These are phyloP conservation scores for Paecilomyces fulvus DNA, from an alignment of 2,329 filamentous ascomycete genomes.

Conservation along the genomic window DNA sequence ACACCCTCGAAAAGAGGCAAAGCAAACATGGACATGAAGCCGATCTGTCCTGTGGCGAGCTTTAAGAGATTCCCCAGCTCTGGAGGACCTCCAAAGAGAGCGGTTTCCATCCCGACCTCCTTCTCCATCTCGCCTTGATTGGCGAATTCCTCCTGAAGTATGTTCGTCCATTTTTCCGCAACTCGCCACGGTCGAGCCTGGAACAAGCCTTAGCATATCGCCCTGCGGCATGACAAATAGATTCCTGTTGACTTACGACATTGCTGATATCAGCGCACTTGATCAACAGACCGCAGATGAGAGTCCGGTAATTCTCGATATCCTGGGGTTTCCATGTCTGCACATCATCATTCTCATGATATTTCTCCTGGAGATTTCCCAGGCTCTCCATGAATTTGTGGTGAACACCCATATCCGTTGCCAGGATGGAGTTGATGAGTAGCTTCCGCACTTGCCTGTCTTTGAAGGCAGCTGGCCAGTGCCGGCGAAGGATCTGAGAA, in stretches of 20 bases:
- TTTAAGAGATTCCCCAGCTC: slow-evolving; percentile 78
- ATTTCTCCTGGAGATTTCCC: slow-evolving; percentile 68
- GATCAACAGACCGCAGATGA: slow-evolving; percentile 86
- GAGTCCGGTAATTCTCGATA: slow-evolving; percentile 64
- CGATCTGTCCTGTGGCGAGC: slow-evolving; percentile 77
- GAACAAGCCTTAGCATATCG: slow-evolving; percentile 1
- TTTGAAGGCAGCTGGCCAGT: slow-evolving; percentile 80
- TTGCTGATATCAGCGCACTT: slow-evolving; percentile 99
- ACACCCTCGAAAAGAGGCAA: slow-evolving; percentile 85
- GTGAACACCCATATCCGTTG: slow-evolving; percentile 95
- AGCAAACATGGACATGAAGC: slow-evolving; percentile 95
- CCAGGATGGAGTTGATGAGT: slow-evolving; percentile 95
- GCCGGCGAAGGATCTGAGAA: slow-evolving; percentile 83
- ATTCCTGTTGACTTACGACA: slow-evolving; percentile 57
- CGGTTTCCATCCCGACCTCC: slow-evolving; percentile 78
- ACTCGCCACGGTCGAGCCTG: slow-evolving; percentile 76
- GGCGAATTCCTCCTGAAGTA: slow-evolving; percentile 91
- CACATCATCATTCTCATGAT: slow-evolving; percentile 56
- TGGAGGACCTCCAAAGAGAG: slow-evolving; percentile 68
- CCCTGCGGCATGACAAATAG: background rate
- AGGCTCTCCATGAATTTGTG: slow-evolving; percentile 94
- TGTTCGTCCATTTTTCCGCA: slow-evolving; percentile 81
- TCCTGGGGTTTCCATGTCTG: slow-evolving; percentile 71
- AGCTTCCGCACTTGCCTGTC: slow-evolving; percentile 73
- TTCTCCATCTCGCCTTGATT: slow-evolving; percentile 87